These are phyloP conservation scores for Fusarium sp. DNA, from an alignment of 2,329 filamentous ascomycete species.

Conservation along the genomic window DNA sequence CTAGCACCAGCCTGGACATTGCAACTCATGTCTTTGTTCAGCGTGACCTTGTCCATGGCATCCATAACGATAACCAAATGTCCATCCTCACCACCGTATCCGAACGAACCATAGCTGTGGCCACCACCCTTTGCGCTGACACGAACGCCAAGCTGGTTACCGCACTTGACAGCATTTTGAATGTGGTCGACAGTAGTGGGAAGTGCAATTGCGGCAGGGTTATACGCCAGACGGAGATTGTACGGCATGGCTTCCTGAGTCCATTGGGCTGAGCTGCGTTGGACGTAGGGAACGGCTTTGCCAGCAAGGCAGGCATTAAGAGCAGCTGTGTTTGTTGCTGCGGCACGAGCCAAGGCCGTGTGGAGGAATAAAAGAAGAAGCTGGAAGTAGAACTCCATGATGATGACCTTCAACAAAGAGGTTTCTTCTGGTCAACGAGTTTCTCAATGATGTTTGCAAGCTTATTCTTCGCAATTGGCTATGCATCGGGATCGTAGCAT, in stretches of 20 bases:
- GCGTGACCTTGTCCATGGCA: conserved; percentile 53
- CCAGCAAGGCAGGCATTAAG: conserved; percentile 47
- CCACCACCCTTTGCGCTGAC: conserved; percentile 66
- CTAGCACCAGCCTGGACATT: conserved; percentile 60
- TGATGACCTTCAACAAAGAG: background rate
- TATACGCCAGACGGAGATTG: conserved; percentile 53
- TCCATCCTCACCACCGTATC: conserved; percentile 58
- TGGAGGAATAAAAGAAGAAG: conserved; percentile 21
- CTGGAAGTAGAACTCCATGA: background rate
- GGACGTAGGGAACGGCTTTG: conserved; percentile 40
- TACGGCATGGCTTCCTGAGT: conserved; percentile 51
- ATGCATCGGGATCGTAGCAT: background rate
- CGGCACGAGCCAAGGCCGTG: background rate
- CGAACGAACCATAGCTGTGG: conserved; percentile 66
- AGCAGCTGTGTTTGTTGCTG: conserved; percentile 12
- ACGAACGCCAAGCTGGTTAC: conserved; percentile 56
- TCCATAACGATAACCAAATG: conserved; percentile 58
- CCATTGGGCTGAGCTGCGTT: conserved; percentile 49
- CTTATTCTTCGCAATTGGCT: background rate
- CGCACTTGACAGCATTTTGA: conserved; percentile 61
- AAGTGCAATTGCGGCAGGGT: conserved; percentile 51
- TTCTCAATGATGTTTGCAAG: background rate
- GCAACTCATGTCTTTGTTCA: conserved; percentile 38
- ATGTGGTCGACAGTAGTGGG: conserved; percentile 56
- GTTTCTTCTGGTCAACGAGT: background rate